Percentiles rank a stretch among this genome's conserved stretches.
Conservation (phyloP, 495 filamentous ascomycete genomes). For the Penicillium salamii region DNA sequence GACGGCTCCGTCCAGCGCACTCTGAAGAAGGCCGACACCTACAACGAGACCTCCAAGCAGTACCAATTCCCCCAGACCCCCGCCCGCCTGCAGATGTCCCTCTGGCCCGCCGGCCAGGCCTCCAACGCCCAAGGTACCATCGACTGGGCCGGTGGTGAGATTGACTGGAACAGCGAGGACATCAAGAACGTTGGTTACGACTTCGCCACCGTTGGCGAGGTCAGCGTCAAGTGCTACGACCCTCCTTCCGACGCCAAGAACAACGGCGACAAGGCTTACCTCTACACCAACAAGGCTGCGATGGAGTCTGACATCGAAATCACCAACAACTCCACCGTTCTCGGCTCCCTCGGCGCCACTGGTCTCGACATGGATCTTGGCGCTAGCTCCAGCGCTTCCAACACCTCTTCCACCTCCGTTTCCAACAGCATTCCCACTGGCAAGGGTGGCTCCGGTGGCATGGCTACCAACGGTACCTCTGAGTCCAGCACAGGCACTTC, state of each 20-base stretch:
- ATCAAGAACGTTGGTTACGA: slow-evolving; percentile 86
- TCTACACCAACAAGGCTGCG: slow-evolving; percentile 62
- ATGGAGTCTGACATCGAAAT: slow-evolving; percentile 74
- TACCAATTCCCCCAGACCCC: slow-evolving; percentile 93
- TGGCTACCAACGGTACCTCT: slow-evolving; percentile 10
- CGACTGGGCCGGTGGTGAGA: slow-evolving; percentile 84
- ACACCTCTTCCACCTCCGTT: slow-evolving; percentile 16
- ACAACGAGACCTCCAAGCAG: slow-evolving; percentile 75
- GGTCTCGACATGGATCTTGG: slow-evolving; percentile 65
- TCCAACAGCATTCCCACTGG: slow-evolving; percentile 38
- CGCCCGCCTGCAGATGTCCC: slow-evolving; percentile 86
- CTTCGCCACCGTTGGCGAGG: slow-evolving; percentile 75
- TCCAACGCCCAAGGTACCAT: slow-evolving; percentile 82
- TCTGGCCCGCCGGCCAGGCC: slow-evolving; percentile 88
- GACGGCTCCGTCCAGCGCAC: slow-evolving; percentile 75
- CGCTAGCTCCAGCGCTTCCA: slow-evolving; percentile 23
- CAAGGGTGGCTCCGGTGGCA: slow-evolving; percentile 31
- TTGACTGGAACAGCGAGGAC: slow-evolving; percentile 81
- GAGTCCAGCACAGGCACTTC: slow-evolving; percentile 10
- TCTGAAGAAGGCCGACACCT: slow-evolving; percentile 72
- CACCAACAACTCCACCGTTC: slow-evolving; percentile 70
- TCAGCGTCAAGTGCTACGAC: slow-evolving; percentile 82
- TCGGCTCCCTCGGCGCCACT: slow-evolving; percentile 74
- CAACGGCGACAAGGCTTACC: slow-evolving; percentile 64
- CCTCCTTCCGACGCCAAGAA: slow-evolving; percentile 61